phyloP scores from a whole-genome alignment of 441 rosid species.

The Jatropha multifida region DNA sequence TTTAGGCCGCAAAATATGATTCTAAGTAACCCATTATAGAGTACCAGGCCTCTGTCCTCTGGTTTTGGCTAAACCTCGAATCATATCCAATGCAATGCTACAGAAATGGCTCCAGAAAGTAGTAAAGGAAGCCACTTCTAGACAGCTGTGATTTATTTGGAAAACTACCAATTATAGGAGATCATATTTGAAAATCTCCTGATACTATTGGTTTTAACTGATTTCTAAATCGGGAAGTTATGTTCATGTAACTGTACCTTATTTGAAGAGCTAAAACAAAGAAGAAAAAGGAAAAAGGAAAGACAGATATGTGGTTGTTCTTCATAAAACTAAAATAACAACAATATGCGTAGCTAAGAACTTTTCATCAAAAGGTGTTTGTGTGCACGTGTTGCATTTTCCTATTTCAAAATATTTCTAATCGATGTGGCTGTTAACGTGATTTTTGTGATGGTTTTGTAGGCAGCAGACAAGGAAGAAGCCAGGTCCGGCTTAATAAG shows the following conservation, averaged over 20 bases:
- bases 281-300: neutral
- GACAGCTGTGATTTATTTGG: neutral
- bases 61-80: neutral
- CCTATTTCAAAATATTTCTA: neutral
- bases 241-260: neutral
- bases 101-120: neutral
- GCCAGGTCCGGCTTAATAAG: conserved; percentile 56
- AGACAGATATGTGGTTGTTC: neutral
- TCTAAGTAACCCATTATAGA: neutral
- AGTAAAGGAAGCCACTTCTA: neutral
- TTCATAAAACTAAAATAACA: neutral
- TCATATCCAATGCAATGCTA: neutral
- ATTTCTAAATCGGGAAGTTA: neutral
- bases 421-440: too few species aligned
- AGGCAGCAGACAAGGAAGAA: conserved; percentile 70
- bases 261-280: neutral
- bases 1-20: neutral
- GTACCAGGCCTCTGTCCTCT: neutral
- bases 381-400: too few species aligned
- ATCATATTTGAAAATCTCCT: neutral
- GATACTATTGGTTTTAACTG: neutral
- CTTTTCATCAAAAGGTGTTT: neutral
- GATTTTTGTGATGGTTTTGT: conserved; percentile 14
- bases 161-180: neutral
- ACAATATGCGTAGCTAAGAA: neutral